A percentile compares a stretch with the other conserved stretches of the same genome.
Evolutionary conservation across 495 filamentous ascomycete genomes (phyloP).

Genomic region (Cryomyces antarcticus): DNA sequence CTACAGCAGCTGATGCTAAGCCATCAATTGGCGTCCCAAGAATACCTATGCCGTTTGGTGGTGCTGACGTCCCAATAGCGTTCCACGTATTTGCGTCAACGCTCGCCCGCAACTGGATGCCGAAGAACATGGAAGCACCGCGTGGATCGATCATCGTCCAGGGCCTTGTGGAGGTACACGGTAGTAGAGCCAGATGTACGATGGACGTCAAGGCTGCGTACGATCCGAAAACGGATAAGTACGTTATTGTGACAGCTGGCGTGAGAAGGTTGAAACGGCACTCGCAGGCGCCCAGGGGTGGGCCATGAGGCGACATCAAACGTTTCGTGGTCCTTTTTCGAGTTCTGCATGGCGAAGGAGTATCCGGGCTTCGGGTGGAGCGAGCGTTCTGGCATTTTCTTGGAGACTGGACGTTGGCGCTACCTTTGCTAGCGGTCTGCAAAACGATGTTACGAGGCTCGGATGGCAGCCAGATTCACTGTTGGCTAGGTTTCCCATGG

Average conservation of each 20-base stretch:
- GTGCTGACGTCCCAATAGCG: conserved; percentile 12
- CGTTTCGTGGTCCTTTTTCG: too few species aligned
- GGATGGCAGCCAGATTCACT: too few species aligned
- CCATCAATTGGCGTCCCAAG: conserved; percentile 3
- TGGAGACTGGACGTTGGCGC: too few species aligned
- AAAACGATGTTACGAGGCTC: too few species aligned
- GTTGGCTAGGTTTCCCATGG: too few species aligned
- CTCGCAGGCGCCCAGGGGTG: conserved; percentile 16
- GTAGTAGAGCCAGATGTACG: conserved; percentile 32
- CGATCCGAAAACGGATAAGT: conserved; percentile 27
- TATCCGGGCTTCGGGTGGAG: too few species aligned
- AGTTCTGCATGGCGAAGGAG: too few species aligned
- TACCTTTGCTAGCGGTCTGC: too few species aligned
- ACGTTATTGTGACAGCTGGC: conserved; percentile 7
- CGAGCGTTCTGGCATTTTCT: too few species aligned
- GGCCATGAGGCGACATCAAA: conserved; percentile 3
- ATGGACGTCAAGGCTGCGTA: conserved; percentile 39
- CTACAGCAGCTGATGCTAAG: conserved; percentile 1
- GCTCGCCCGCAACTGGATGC: conserved; percentile 26
- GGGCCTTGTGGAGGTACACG: conserved; percentile 45
- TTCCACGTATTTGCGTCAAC: conserved; percentile 33
- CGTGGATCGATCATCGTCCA: conserved; percentile 42
- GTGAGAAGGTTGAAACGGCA: conserved; percentile 13
- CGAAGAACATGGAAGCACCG: conserved; percentile 26
- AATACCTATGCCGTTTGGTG: not conserved